Base-by-base conservation (phyloP, 495 filamentous ascomycete genomes). In the Cladorrhinum samala region DNA sequence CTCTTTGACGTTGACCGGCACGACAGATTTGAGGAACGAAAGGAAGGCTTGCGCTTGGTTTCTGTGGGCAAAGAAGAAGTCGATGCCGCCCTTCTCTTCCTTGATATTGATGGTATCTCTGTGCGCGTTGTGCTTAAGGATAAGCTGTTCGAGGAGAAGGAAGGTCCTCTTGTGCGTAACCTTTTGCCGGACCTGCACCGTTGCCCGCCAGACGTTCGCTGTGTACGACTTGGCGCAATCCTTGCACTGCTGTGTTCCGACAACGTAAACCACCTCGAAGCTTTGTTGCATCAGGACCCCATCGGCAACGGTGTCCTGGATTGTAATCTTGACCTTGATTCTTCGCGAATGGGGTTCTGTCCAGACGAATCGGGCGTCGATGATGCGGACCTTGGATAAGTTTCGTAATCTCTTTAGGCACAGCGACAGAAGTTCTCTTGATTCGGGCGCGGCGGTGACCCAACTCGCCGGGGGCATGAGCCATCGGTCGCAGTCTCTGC, bases 151-250 rank as follows among this genome's bases (percentile, higher is more conserved):
- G 14, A 98, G 86, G 70, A 88, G 94, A 7, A 97, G 72, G 72
- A 99, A 97, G 4, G 93, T 97, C 56, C 94, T 80, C 77, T 99
- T 99, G 70, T 99, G 94, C 0, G 88, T 82, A 20, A 99, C 94
- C 66, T 96, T 94, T 71, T 99, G 94, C 33, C 94, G 88, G 18
- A 97, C 86, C 69, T 97, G 94, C 4, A 96, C 66, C 24, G 56
- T 38, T 7, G 66, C 66, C 4, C 64, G 57, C 73, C 73, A 76
- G 16, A 89, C 91, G 69, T 97, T 91, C 56, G 87, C 87, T 8
- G 92, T 97, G 64, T 86, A 97, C n/a, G 85, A 89, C 73, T 96
- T 96, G 42, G 82, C 81, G 65, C 91, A 96, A 48, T 96, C 91
- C 0, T 84, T 81, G 66, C 92, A 98, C 67, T 98, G 93, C 56